Evolutionary conservation across 2,329 filamentous ascomycete genomes (phyloP).

Genomic region (Cyanodermella asteris): DNA sequence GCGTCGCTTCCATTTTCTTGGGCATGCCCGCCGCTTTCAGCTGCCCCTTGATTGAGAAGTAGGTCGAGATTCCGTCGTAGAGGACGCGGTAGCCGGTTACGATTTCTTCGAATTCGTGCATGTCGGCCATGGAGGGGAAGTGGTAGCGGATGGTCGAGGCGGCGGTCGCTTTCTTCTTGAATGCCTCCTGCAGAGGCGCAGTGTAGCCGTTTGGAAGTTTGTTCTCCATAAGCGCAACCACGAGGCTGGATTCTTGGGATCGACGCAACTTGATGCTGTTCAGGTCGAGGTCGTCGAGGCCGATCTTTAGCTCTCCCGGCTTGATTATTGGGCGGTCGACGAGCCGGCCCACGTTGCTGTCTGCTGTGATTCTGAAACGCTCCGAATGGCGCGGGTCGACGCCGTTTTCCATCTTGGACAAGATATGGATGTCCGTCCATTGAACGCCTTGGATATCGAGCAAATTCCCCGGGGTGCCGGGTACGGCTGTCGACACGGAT

Average conservation of each 20-base stretch:
- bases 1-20: constrained; percentile 80
- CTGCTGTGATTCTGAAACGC: constrained; percentile 49
- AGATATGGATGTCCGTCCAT: too few relatives aligned
- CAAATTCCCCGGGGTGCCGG: too few relatives aligned
- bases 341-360: constrained; percentile 54
- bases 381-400: too few relatives aligned
- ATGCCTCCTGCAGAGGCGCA: constrained; percentile 39
- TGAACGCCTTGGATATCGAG: too few relatives aligned
- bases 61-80: constrained; percentile 48
- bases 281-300: constrained; percentile 39
- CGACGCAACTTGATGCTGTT: constrained; percentile 46
- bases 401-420: too few relatives aligned
- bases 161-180: constrained; percentile 33
- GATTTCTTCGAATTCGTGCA: constrained; percentile 60
- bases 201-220: constrained; percentile 39
- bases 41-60: constrained; percentile 61
- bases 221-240: constrained; percentile 50
- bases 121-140: constrained; percentile 41
- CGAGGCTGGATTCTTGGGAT: constrained; percentile 55
- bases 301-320: constrained; percentile 48
- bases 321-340: constrained; percentile 85
- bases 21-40: constrained; percentile 82
- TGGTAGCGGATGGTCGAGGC: constrained; percentile 51
- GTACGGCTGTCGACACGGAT: too few relatives aligned
- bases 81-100: constrained; percentile 61